Percentiles rank a stretch among this genome's conserved stretches.
Evolutionary conservation across 1,284 basidiomycete species (phyloP).

Genomic region (Chalciporus piperatoides): DNA sequence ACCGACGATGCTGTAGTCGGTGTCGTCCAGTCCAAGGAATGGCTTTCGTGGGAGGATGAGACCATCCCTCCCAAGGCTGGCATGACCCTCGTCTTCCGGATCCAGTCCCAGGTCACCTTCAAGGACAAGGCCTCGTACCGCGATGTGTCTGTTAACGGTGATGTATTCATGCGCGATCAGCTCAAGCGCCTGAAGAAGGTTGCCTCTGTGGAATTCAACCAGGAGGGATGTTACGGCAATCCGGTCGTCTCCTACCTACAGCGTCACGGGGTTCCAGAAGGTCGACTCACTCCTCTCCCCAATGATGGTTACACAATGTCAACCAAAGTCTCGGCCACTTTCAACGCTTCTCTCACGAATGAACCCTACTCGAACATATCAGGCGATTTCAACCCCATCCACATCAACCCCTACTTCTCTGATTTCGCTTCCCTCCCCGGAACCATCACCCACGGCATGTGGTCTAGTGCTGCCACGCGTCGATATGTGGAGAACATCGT

Average conservation of each 20-base stretch:
- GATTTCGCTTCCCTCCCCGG: conserved; percentile 91
- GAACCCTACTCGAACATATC: conserved; percentile 95
- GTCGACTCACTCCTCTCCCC: conserved; percentile 73
- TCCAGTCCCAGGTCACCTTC: conserved; percentile 83
- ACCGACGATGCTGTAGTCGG: conserved; percentile 80
- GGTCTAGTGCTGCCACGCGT: conserved; percentile 93
- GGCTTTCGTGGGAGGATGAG: conserved; percentile 95
- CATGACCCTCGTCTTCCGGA: conserved; percentile 85
- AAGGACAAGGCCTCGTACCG: conserved; percentile 88
- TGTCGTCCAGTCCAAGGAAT: conserved; percentile 93
- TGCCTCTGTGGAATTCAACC: conserved; percentile 82
- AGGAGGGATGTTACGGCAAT: conserved; percentile 88
- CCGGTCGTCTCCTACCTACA: conserved; percentile 92
- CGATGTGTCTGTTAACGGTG: conserved; percentile 79
- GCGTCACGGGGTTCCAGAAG: conserved; percentile 81
- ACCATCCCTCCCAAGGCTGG: conserved; percentile 75
- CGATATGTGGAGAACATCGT: conserved; percentile 92
- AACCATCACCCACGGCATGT: conserved; percentile 98
- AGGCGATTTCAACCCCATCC: conserved; percentile 98
- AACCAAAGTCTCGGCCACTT: conserved; percentile 54
- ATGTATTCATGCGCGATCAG: conserved; percentile 82
- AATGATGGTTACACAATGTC: conserved; percentile 85
- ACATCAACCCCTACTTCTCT: conserved; percentile 98
- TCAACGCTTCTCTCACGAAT: conserved; percentile 83
- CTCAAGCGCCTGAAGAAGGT: conserved; percentile 87